These are phyloP conservation scores for Colletotrichum australisinense DNA, from an alignment of 2,329 filamentous ascomycete species.

Conservation along the genomic window DNA sequence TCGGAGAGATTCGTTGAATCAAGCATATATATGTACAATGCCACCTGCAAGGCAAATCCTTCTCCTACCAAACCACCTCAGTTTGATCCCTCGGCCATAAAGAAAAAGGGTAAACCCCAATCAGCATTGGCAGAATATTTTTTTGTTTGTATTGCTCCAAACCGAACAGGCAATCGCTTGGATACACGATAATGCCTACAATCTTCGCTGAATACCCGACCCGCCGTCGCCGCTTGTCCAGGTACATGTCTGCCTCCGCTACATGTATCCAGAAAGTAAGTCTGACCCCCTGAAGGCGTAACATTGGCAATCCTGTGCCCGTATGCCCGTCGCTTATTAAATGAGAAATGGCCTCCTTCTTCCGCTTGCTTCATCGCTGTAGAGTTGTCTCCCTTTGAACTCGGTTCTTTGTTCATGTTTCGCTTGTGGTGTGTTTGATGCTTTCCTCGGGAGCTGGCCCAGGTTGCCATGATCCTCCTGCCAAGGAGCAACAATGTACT, in stretches of 20 bases:
- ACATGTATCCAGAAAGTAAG: slow-evolving; percentile 6
- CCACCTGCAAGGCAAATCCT: background rate
- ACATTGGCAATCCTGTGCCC: slow-evolving; percentile 6
- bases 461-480: background rate
- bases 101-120: background rate
- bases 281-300: background rate
- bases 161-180: slow-evolving; percentile 4
- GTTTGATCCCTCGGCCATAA: background rate
- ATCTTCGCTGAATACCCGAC: background rate
- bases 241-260: background rate
- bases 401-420: background rate
- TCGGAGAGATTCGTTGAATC: slow-evolving; percentile 4
- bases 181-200: slow-evolving; percentile 1
- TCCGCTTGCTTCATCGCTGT: background rate
- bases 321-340: background rate
- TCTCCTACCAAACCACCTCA: background rate
- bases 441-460: background rate
- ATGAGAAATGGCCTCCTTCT: background rate
- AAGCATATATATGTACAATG: slow-evolving; percentile 21
- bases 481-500: background rate
- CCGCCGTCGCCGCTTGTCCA: background rate
- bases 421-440: background rate
- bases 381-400: background rate
- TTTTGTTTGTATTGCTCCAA: slow-evolving; percentile 12
- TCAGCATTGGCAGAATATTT: background rate